phyloP scores from a whole-genome alignment of 2,329 filamentous ascomycete genomes.

The Cladophialophora immunda region DNA sequence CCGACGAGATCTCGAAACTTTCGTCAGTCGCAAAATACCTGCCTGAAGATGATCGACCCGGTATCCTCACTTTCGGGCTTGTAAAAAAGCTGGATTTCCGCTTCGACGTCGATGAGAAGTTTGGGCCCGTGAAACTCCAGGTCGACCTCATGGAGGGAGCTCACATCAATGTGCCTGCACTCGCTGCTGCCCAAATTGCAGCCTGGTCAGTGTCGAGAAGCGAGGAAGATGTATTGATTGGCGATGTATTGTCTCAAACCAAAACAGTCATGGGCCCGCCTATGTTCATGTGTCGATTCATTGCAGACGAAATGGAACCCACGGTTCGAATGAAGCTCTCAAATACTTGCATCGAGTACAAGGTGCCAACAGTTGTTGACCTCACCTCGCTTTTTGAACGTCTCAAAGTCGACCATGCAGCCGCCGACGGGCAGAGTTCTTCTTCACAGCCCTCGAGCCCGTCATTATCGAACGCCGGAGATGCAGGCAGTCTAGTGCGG shows the following conservation, averaged over 20 bases:
- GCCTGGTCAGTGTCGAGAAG: conserved; percentile 71
- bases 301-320: conserved; percentile 94
- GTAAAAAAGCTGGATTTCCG: conserved; percentile 70
- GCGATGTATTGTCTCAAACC: conserved; percentile 61
- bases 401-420: conserved; percentile 70
- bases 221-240: conserved; percentile 74
- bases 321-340: conserved; percentile 86
- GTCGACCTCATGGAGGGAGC: conserved; percentile 73
- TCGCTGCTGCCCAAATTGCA: conserved; percentile 80
- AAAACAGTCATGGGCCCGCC: conserved; percentile 52
- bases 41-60: conserved; percentile 92
- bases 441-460: conserved; percentile 64
- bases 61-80: conserved; percentile 76
- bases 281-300: conserved; percentile 86
- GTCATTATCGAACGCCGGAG: conserved; percentile 32
- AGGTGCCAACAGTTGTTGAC: conserved; percentile 82
- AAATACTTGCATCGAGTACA: conserved; percentile 87
- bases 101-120: conserved; percentile 70
- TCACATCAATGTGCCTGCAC: conserved; percentile 83
- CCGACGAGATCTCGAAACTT: conserved; percentile 80
- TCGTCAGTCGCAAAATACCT: conserved; percentile 93
- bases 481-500: conserved; percentile 50
- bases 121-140: conserved; percentile 71
- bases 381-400: conserved; percentile 75
- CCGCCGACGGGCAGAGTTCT: conserved; percentile 51